Base-by-base conservation (phyloP, 73 alveolate genomes). In the Tetrahymena thermophila region DNA sequence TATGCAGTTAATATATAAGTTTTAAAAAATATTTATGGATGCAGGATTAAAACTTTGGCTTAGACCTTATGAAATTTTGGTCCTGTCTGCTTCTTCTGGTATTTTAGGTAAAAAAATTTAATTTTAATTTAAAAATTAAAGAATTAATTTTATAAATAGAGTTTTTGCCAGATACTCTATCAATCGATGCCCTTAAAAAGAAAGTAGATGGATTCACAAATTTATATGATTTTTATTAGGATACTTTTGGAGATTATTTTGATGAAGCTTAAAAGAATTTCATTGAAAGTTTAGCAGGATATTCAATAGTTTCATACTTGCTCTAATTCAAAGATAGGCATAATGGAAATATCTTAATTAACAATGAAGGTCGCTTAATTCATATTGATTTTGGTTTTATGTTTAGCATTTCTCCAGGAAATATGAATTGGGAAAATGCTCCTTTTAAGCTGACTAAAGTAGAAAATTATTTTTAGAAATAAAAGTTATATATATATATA, bases 311-410 rank as follows among this genome's bases (percentile, higher is more conserved):
- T 28, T 96, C 99, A 84, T 98, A 96, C 95, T 85, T 95, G 94
- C 43, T 94, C 57, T 97, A 98, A 96, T 96, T 98, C 37, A 98
- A 98, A 96, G 99, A 98, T 97, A 96, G 99, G 94, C 99, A 98
- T 96, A 98, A 98, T 97, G 99, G 99, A 10, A 98, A 98, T 96
- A 96, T 98, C 58, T 94, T 98, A 96, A 96, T 98, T 37, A 98
- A 98, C 96, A 97, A 96, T 85, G 97, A 95, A 89, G 99, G 99
- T 19, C 98, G 96, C 85, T 97, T 98, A 89, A 98, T 98, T 31
- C 99, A 98, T 96, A 98, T 98, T 94, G 99, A 98, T 96, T 98
- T 98, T 97, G 99, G 99, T 28, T 98, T 98, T 94, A 96, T 98
- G 97, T 94, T 98, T 56, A 96, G 98, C 35, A 97, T 97, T 85